Evolutionary conservation across 495 filamentous ascomycete species (phyloP).

Genomic region (Podospora pseudopauciseta): DNA sequence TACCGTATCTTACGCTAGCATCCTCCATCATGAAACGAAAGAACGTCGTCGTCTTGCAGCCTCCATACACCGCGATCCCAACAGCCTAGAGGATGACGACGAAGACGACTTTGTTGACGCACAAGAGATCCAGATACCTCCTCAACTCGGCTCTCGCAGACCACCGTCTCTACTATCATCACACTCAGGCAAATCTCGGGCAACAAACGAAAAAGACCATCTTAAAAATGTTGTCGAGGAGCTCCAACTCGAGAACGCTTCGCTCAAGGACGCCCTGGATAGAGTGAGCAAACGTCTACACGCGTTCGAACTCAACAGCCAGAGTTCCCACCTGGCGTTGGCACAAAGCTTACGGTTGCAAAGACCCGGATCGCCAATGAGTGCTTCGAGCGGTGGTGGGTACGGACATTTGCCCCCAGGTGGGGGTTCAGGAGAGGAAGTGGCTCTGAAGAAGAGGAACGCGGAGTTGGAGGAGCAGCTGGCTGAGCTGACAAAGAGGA

Average conservation of each 20-base stretch:
- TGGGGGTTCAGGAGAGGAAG: constrained; percentile 25
- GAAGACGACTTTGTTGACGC: constrained; percentile 87
- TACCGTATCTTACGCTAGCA: constrained; percentile 83
- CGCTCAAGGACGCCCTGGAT: constrained; percentile 70
- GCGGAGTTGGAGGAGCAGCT: constrained; percentile 60
- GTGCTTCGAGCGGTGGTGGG: constrained; percentile 32
- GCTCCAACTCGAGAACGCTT: constrained; percentile 74
- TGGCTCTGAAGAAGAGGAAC: constrained; percentile 40
- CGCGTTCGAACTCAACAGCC: constrained; percentile 80
- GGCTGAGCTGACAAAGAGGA: constrained; percentile 46
- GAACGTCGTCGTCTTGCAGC: constrained; percentile 53
- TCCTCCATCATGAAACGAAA: constrained; percentile 69
- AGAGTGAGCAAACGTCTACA: constrained; percentile 72
- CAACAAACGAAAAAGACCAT: constrained; percentile 26
- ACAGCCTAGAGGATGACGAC: constrained; percentile 40
- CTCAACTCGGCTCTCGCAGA: constrained; percentile 26
- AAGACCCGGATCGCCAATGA: constrained; percentile 43
- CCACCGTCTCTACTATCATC: constrained; percentile 20
- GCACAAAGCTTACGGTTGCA: constrained; percentile 74
- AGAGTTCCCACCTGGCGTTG: constrained; percentile 73
- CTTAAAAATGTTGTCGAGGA: constrained; percentile 62
- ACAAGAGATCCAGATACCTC: constrained; percentile 52
- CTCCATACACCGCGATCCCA: constrained; percentile 31
- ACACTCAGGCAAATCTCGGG: constrained; percentile 21
- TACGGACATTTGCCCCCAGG: background rate